Evolutionary conservation across 2,329 filamentous ascomycete species (phyloP).

Genomic region (Lachnellula hyalina): DNA sequence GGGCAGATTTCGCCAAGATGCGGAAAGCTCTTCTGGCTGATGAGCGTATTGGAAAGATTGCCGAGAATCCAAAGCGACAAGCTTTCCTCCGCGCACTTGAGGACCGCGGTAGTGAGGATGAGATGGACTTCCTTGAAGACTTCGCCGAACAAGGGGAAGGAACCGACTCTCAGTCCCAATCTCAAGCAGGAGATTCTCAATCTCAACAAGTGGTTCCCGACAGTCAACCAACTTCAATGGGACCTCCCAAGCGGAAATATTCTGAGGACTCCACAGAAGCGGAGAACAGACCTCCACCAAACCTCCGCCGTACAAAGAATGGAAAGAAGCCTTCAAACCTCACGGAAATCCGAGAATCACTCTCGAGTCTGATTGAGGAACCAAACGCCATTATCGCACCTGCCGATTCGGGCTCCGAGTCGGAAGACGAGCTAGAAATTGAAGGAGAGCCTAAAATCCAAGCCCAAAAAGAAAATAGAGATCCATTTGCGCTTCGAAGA

Average conservation of each 20-base stretch:
- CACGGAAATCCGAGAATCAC: constrained; percentile 74
- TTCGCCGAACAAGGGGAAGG: constrained; percentile 37
- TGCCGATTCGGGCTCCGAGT: constrained; percentile 47
- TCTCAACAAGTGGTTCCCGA: constrained; percentile 38
- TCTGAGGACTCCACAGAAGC: constrained; percentile 36
- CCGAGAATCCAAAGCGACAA: constrained; percentile 79
- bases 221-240: constrained; percentile 41
- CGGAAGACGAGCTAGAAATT: constrained; percentile 48
- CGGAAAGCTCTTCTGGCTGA: constrained; percentile 82
- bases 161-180: constrained; percentile 31
- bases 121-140: constrained; percentile 67
- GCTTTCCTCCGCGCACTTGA: constrained; percentile 90
- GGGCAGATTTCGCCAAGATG: constrained; percentile 85
- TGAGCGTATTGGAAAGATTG: constrained; percentile 85
- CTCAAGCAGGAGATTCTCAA: constrained; percentile 33
- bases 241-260: constrained; percentile 37
- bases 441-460: constrained; percentile 44
- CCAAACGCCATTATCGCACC: constrained; percentile 43
- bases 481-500: constrained; percentile 34
- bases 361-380: constrained; percentile 79
- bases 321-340: constrained; percentile 67
- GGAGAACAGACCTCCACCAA: constrained; percentile 50
- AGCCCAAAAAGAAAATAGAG: constrained; percentile 36
- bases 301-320: constrained; percentile 54
- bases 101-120: constrained; percentile 70